Conservation (phyloP, 805 yeast genomes). For the Candida koratica region DNA sequence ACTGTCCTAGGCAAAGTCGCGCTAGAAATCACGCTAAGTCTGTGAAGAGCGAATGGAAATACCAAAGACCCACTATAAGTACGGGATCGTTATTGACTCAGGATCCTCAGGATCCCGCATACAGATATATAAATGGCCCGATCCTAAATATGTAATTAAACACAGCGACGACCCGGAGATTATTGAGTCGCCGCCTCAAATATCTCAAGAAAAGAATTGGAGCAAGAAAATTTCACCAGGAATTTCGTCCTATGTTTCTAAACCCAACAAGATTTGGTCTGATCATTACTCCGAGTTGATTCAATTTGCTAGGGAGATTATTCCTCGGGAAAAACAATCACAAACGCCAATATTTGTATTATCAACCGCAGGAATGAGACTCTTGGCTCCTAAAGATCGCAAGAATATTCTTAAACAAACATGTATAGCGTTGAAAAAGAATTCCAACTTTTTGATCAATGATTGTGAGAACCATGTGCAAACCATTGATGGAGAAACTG, state of each 20-base stretch:
- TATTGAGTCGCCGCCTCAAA: slow-evolving; percentile 61
- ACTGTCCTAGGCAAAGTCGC: no score
- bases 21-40: background rate
- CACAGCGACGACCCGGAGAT: slow-evolving; percentile 25
- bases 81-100: slow-evolving; percentile 90
- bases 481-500: slow-evolving; percentile 90
- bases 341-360: slow-evolving; percentile 85
- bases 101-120: slow-evolving; percentile 94
- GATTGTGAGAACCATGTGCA: slow-evolving; percentile 71
- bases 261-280: slow-evolving; percentile 58
- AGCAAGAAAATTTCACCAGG: slow-evolving; percentile 77
- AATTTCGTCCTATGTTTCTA: slow-evolving; percentile 58
- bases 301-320: slow-evolving; percentile 61
- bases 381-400: slow-evolving; percentile 55
- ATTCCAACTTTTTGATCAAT: slow-evolving; percentile 53
- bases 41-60: slow-evolving; percentile 14
- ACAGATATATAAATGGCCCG: slow-evolving; percentile 78
- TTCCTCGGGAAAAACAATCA: slow-evolving; percentile 57
- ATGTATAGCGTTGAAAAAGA: slow-evolving; percentile 51
- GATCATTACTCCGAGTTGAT: slow-evolving; percentile 66
- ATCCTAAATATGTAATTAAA: slow-evolving; percentile 25
- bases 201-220: slow-evolving; percentile 66
- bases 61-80: slow-evolving; percentile 29
- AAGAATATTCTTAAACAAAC: slow-evolving; percentile 52
- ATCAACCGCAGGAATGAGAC: slow-evolving; percentile 96